A percentile compares a stretch with the other conserved stretches of the same genome.
phyloP scores from a whole-genome alignment of 2,329 filamentous ascomycete species.

The Aspergillus niger region DNA sequence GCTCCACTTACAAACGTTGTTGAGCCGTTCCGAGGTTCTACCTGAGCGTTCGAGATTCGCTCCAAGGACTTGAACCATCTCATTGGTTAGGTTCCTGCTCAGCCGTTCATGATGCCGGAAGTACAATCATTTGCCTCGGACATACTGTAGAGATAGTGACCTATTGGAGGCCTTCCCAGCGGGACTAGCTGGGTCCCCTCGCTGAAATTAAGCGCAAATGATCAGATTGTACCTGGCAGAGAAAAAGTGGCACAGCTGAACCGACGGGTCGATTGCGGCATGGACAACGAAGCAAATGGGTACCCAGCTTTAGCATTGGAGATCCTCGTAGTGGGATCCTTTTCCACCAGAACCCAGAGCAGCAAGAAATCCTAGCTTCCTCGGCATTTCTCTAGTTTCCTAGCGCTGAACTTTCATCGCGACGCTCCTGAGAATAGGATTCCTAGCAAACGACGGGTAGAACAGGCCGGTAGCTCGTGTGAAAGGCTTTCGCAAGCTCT shows the following conservation, averaged over 20 bases:
- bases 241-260: not conserved
- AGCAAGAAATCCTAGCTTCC: not conserved
- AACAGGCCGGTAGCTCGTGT: not conserved
- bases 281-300: not conserved
- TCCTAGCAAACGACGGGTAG: not conserved
- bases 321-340: not conserved
- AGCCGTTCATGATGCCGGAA: not conserved
- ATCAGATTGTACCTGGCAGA: not conserved
- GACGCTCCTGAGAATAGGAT: not conserved
- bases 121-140: not conserved
- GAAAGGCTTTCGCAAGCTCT: not conserved
- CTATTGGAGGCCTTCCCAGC: not conserved
- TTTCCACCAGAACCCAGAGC: not conserved
- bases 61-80: not conserved
- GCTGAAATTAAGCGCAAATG: not conserved
- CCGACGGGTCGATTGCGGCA: not conserved
- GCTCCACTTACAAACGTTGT: not conserved
- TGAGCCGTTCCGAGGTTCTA: not conserved
- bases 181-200: not conserved
- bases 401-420: not conserved
- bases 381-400: not conserved
- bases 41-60: not conserved
- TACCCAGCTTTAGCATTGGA: not conserved
- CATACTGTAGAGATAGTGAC: not conserved
- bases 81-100: conserved; percentile 6